These are phyloP conservation scores for Exophiala viscosa DNA, from an alignment of 2,329 filamentous ascomycete genomes.

Conservation along the genomic window DNA sequence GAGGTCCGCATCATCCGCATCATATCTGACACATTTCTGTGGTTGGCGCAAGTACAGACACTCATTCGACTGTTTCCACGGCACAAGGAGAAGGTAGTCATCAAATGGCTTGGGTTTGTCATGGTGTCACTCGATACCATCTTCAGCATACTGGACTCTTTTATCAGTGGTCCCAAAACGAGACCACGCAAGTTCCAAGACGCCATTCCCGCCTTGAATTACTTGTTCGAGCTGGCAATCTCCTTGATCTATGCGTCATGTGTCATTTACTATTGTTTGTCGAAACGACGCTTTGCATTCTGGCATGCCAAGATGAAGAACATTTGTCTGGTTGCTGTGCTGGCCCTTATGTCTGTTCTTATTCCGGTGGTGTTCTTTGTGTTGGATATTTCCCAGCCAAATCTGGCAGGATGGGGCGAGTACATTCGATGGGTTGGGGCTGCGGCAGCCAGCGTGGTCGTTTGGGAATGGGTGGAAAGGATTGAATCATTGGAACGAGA, in stretches of 20 bases:
- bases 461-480: constrained; percentile 96
- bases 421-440: constrained; percentile 97
- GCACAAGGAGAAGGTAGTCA: constrained; percentile 95
- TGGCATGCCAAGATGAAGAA: constrained; percentile 89
- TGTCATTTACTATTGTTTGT: constrained; percentile 90
- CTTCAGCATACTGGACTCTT: constrained; percentile 89
- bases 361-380: constrained; percentile 93
- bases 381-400: constrained; percentile 78
- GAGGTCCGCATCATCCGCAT: constrained; percentile 87
- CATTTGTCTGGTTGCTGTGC: constrained; percentile 72
- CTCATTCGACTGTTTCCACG: constrained; percentile 92
- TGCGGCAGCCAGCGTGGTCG: constrained; percentile 89
- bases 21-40: constrained; percentile 93
- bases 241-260: constrained; percentile 86
- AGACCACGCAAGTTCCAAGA: constrained; percentile 76
- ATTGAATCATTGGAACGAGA: constrained; percentile 90
- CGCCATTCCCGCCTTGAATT: constrained; percentile 84
- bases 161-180: constrained; percentile 58
- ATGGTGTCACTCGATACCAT: constrained; percentile 86
- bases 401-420: constrained; percentile 87
- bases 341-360: constrained; percentile 77
- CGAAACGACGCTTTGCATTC: constrained; percentile 85
- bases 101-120: constrained; percentile 97
- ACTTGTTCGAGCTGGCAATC: constrained; percentile 82
- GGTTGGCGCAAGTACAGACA: constrained; percentile 96